phyloP scores from a whole-genome alignment of 1,284 basidiomycete species.

The Agroathelia rolfsii region DNA sequence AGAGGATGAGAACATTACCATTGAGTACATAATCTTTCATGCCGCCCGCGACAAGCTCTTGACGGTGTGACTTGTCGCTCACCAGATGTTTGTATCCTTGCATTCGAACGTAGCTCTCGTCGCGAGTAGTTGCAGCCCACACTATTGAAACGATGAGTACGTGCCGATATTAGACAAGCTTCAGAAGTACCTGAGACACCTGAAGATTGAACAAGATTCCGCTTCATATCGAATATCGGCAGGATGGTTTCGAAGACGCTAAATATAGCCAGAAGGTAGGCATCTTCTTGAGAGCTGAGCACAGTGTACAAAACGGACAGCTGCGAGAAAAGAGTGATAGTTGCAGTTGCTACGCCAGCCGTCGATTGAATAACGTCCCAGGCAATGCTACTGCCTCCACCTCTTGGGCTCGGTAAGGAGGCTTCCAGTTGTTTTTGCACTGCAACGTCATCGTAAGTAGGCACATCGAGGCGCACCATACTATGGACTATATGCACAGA shows the following conservation, averaged over 20 bases:
- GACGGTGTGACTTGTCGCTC: constrained; percentile 43
- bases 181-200: constrained; percentile 19
- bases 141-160: constrained; percentile 26
- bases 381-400: constrained; percentile 39
- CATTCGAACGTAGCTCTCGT: constrained; percentile 51
- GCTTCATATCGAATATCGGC: constrained; percentile 24
- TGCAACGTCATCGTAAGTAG: constrained; percentile 60
- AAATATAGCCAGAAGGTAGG: constrained; percentile 44
- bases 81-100: constrained; percentile 56
- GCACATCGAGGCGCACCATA: constrained; percentile 61
- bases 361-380: constrained; percentile 47
- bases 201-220: constrained; percentile 15
- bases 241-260: constrained; percentile 42
- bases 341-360: constrained; percentile 33
- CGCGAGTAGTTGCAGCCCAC: constrained; percentile 66
- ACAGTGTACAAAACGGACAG: constrained; percentile 56
- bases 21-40: constrained; percentile 46
- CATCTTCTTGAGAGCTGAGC: constrained; percentile 54
- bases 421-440: constrained; percentile 59
- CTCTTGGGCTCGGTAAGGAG: constrained; percentile 32
- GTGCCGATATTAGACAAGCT: too few relatives aligned
- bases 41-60: constrained; percentile 65
- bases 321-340: constrained; percentile 50
- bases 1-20: constrained; percentile 22
- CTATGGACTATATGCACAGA: constrained; percentile 54